These are phyloP conservation scores for Tricladium varicosporioides DNA, from an alignment of 2,329 filamentous ascomycete species.

Conservation along the genomic window DNA sequence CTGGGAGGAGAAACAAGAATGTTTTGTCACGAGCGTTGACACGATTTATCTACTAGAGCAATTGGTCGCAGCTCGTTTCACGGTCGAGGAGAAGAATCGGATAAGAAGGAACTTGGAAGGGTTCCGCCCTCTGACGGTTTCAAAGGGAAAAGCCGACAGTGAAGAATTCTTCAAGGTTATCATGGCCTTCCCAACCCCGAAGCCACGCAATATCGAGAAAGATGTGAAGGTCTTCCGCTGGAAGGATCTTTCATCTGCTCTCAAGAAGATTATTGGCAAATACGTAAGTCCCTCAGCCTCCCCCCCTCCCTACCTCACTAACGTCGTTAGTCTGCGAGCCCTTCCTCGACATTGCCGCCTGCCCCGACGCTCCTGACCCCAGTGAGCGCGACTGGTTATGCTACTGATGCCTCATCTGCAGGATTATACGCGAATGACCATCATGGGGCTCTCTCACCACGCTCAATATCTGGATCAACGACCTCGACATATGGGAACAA, in stretches of 20 bases:
- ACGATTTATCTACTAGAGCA: constrained; percentile 94
- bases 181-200: constrained; percentile 94
- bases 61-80: constrained; percentile 81
- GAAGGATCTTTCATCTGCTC: constrained; percentile 80
- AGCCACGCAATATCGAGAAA: constrained; percentile 97
- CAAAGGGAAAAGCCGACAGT: constrained; percentile 86
- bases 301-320: neutral
- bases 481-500: constrained; percentile 27
- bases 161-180: constrained; percentile 99
- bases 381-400: constrained; percentile 33
- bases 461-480: constrained; percentile 31
- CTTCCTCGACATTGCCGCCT: constrained; percentile 33
- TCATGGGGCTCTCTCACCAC: constrained; percentile 32
- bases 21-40: constrained; percentile 93
- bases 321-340: constrained; percentile 31
- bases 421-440: constrained; percentile 30
- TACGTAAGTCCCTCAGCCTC: constrained; percentile 50
- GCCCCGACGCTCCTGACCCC: constrained; percentile 31
- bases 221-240: constrained; percentile 98
- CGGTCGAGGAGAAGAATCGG: constrained; percentile 96
- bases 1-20: constrained; percentile 90
- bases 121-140: constrained; percentile 88
- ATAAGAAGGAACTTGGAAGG: constrained; percentile 95
- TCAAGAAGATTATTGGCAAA: constrained; percentile 99
- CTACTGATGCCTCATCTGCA: constrained; percentile 28